phyloP scores from a whole-genome alignment of 805 yeast species.

The Candida koratica region DNA sequence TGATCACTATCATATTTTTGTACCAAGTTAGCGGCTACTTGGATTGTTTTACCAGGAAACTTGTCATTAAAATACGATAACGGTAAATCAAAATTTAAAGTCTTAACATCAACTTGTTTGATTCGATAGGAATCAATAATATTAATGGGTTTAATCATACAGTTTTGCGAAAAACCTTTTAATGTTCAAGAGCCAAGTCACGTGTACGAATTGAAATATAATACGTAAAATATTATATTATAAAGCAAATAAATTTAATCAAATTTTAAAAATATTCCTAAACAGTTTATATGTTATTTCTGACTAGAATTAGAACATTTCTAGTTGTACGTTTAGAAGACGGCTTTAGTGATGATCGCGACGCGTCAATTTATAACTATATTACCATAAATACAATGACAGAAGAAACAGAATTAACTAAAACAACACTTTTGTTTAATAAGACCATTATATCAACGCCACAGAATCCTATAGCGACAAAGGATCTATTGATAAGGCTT shows the following conservation, averaged over 20 bases:
- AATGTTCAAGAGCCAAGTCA: too few species aligned
- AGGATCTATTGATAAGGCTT: conserved; percentile 57
- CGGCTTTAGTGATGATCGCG: too few species aligned
- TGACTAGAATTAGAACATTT: too few species aligned
- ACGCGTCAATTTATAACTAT: conserved; percentile 3
- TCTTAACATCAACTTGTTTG: conserved; percentile 20
- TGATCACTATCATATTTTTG: conserved; percentile 25
- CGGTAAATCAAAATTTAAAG: conserved; percentile 23
- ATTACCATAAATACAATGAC: background rate
- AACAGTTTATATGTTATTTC: too few species aligned
- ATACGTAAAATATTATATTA: too few species aligned
- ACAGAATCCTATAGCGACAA: conserved; percentile 53
- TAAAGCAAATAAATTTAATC: too few species aligned
- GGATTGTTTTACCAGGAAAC: conserved; percentile 8
- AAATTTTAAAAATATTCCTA: too few species aligned
- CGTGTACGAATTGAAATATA: too few species aligned
- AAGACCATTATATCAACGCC: conserved; percentile 53
- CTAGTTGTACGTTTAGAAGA: too few species aligned
- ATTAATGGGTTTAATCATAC: too few species aligned
- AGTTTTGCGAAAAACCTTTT: too few species aligned
- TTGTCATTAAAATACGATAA: conserved; percentile 15
- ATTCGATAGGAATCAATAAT: conserved; percentile 22
- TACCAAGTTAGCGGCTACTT: conserved; percentile 31
- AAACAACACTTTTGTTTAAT: conserved; percentile 8
- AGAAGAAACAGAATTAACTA: conserved; percentile 2